Base-by-base conservation (phyloP, 192 early-diverging fungal species). In the Radiomyces spectabilis region DNA sequence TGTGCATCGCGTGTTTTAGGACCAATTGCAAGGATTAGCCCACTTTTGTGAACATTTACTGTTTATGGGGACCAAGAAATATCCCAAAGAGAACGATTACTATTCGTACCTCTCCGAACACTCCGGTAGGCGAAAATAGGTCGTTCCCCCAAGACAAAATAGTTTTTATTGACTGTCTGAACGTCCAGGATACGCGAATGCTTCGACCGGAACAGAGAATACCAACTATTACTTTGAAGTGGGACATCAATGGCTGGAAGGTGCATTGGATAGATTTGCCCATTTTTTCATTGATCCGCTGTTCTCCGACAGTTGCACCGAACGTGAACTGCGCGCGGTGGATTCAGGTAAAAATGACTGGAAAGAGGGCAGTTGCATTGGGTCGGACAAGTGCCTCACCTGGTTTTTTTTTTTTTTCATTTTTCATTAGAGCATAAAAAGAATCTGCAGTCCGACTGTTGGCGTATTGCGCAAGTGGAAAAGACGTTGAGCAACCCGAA, bases 261-360 rank as follows among this genome's bases (percentile, higher is more conserved):
- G 65, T 18, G 72, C 76, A 9, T 34, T 80, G 12, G 79, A 80
- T 61, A 60, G 73, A 35, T 75, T 91, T 54, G 69, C 89, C 7
- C 87, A 92, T 59, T 97, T 95, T 65, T 97, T 97, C 64, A 87
- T 92, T 22, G 66, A 76, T 22, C 95, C 95, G 8, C 76, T 89
- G 33, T 95, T 95, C 65, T 72, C 76, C 44, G 81, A 82, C 7
- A 79, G 74, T 43, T 89, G 90, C 66, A 92, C 84, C 4, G 95
- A 95, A 19, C 80, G 95, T 26, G 95, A 97, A 66, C 71, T 95
- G 53, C 67, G 74, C 5, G 95, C 95, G 0, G 91, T 97, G 8
- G 92, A 97, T 68, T 95, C 94, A 6, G 69, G 66, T 68, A 49
- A 57, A 21, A 12, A n/a, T n/a, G n/a, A n/a, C 1, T 10, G 5